Evolutionary conservation across 2,329 filamentous ascomycete genomes (phyloP), one percentile per base, ranked within the genome.

Genomic region (Alternaria consortialis): DNA sequence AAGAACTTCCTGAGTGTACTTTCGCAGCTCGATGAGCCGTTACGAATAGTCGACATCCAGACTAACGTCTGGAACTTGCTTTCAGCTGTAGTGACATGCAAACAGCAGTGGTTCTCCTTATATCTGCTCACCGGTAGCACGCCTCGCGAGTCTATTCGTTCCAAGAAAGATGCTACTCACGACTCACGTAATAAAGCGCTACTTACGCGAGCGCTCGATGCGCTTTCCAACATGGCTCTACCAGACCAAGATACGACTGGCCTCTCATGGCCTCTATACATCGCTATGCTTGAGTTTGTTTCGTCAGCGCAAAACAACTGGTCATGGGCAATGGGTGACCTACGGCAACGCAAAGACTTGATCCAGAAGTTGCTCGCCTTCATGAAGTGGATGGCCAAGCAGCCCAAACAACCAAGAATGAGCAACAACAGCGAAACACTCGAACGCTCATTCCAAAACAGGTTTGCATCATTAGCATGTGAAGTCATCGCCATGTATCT

Each of bases 101-200:
- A 93, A 64, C 95, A 99, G 76, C 94, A 97, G 74, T 98, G 94
- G 92, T 92, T 99, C 82, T 92, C 94, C 0, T 92, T 97, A 63
- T 97, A 94, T 74, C 84, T 99, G 8, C 87, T 98, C 39, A 97
- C 93, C 7, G 95, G 94, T 23, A 90, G 89, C 73, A 93, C 93
- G 0, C 93, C 94, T 4, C 88, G 91, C 63, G 89, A 95, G 68
- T 87, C 90, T 5, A 82, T 93, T 72, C 88, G 88, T 43, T 84
- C 83, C 44, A 77, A 77, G 47, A 85, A 85, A 67, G 81, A 85
- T 29, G 56, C 60, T 7, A 46, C 69, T 7, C 44, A 66, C 47
- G 60, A 56, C 12, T 69, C 84, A 13, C 80, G 82, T 63, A 83
- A 82, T 23, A 85, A 88, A 65, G 91, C 93, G 0, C 87, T 97